These are phyloP conservation scores for Phellopilus nigrolimitatus DNA, from an alignment of 1,284 basidiomycete genomes.

Conservation along the genomic window DNA sequence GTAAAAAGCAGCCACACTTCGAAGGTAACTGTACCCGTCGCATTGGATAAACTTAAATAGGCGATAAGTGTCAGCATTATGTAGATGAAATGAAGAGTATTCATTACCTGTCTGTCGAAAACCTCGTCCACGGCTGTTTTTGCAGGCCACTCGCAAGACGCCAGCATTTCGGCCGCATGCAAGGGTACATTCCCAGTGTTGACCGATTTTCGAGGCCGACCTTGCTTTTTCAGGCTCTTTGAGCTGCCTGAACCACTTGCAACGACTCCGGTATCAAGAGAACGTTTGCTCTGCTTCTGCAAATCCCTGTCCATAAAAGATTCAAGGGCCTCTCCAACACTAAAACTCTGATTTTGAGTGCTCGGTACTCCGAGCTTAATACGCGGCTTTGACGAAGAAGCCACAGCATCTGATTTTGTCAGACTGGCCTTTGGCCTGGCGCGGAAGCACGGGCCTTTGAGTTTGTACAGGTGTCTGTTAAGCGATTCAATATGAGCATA, in stretches of 20 bases:
- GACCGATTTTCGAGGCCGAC: too few species aligned
- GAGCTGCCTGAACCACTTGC: too few species aligned
- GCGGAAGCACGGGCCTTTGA: too few species aligned
- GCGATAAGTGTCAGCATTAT: not conserved
- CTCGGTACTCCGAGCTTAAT: too few species aligned
- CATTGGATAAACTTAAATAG: slow-evolving; percentile 13
- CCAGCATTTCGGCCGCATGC: not conserved
- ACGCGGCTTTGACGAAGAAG: too few species aligned
- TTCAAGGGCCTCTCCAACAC: too few species aligned
- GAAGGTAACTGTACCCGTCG: slow-evolving; percentile 6
- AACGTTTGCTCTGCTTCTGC: too few species aligned
- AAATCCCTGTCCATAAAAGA: too few species aligned
- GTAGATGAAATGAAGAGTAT: not conserved
- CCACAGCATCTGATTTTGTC: not conserved
- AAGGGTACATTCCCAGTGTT: not conserved
- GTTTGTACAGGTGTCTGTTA: not conserved
- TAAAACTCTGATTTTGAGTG: too few species aligned
- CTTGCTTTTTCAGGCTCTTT: not conserved
- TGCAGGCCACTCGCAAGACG: slow-evolving; percentile 3
- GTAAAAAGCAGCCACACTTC: not conserved
- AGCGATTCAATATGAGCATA: not conserved
- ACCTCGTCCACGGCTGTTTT: slow-evolving; percentile 7
- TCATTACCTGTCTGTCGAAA: slow-evolving; percentile 9
- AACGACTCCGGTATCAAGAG: too few species aligned
- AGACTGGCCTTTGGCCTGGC: not conserved